Conservation (phyloP, 2,329 filamentous ascomycete species). For the Xylaria multiplex region DNA sequence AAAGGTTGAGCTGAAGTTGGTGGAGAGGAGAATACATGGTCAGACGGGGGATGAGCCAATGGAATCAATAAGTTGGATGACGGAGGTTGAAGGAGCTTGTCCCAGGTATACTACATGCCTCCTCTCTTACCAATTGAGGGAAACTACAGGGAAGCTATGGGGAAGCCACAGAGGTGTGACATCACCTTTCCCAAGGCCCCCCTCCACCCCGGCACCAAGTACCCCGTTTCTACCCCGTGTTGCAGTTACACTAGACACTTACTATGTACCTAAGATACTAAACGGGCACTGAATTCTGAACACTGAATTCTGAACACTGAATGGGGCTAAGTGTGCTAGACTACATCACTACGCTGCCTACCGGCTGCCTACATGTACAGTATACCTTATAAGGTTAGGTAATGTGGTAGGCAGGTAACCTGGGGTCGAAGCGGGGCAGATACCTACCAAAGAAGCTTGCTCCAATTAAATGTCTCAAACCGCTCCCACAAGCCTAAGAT, state of each 20-base stretch:
- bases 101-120: background rate
- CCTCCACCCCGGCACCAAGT: background rate
- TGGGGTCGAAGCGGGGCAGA: slow-evolving; percentile 1
- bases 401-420: background rate
- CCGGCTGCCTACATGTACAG: background rate
- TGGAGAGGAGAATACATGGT: slow-evolving; percentile 12
- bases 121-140: background rate
- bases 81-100: slow-evolving; percentile 12
- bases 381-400: background rate
- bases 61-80: slow-evolving; percentile 16
- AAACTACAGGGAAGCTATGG: background rate
- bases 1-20: slow-evolving; percentile 11
- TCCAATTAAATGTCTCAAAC: background rate
- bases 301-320: too few relatives aligned
- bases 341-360: background rate
- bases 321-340: too few relatives aligned
- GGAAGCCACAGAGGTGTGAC: slow-evolving; percentile 8
- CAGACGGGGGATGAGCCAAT: too few relatives aligned
- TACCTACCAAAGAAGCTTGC: background rate
- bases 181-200: slow-evolving; percentile 25
- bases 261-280: background rate
- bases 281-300: background rate
- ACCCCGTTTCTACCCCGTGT: background rate
- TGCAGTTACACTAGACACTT: background rate
- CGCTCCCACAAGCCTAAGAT: background rate